phyloP scores from a whole-genome alignment of 345 rosid species.

The Eucalyptus regnans region DNA sequence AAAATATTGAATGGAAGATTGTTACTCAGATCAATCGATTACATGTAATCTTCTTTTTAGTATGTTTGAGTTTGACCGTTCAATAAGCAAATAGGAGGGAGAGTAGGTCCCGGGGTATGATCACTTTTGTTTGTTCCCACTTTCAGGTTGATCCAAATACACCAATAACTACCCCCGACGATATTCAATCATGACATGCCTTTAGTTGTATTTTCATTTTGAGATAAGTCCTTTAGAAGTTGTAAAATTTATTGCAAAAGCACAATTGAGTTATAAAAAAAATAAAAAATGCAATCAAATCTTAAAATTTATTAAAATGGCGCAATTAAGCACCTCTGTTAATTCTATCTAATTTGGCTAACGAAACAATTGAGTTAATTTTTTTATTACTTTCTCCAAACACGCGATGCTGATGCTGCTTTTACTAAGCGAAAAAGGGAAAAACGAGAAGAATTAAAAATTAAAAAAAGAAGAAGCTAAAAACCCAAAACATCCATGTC shows the following conservation, averaged over 20 bases:
- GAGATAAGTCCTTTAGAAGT: background rate
- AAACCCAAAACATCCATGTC: background rate
- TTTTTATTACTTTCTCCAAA: background rate
- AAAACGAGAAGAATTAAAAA: background rate
- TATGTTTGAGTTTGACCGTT: background rate
- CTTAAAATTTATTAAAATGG: accelerated
- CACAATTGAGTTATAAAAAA: background rate
- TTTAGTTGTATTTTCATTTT: background rate
- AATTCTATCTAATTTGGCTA: background rate
- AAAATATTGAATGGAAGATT: background rate
- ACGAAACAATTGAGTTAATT: background rate
- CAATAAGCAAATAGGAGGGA: background rate
- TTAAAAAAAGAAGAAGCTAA: background rate
- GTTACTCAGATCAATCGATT: background rate
- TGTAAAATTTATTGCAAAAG: background rate
- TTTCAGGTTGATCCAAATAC: background rate
- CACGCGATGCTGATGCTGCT: accelerated
- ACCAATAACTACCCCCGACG: background rate
- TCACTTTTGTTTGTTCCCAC: background rate
- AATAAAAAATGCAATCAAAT: background rate
- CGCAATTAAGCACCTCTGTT: background rate
- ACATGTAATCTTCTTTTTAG: background rate
- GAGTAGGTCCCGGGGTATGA: background rate
- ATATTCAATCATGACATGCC: background rate
- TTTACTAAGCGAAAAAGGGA: background rate